These are phyloP conservation scores for Curvularia spicifera DNA, from an alignment of 2,329 filamentous ascomycete species.

Conservation along the genomic window DNA sequence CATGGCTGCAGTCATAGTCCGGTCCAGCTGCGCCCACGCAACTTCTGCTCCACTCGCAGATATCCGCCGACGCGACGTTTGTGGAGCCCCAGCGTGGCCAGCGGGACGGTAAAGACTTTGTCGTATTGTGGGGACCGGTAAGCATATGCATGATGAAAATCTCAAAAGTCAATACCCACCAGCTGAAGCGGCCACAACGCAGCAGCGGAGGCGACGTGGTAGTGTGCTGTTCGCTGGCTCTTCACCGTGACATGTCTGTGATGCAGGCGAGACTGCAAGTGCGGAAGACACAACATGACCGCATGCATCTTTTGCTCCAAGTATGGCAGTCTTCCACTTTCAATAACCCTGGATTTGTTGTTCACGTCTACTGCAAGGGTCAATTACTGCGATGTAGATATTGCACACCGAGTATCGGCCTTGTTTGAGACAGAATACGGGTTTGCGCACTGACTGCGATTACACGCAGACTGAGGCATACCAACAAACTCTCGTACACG, in stretches of 20 bases:
- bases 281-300: slow-evolving; percentile 5
- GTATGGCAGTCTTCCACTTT: neutral
- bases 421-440: neutral
- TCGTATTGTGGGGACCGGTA: slow-evolving; percentile 28
- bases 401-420: neutral
- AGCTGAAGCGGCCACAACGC: slow-evolving; percentile 15
- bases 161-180: slow-evolving; percentile 20
- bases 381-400: neutral
- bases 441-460: neutral
- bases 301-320: neutral
- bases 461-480: neutral
- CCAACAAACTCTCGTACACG: slow-evolving; percentile 7
- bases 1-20: slow-evolving; percentile 9
- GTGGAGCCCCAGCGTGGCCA: slow-evolving; percentile 29
- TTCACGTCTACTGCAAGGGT: neutral
- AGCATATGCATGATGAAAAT: slow-evolving; percentile 30
- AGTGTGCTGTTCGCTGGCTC: slow-evolving; percentile 21
- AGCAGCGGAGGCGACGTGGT: slow-evolving; percentile 27
- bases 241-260: slow-evolving; percentile 2
- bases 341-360: neutral
- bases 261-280: neutral
- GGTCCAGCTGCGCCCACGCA: slow-evolving; percentile 25
- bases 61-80: slow-evolving; percentile 26
- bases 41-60: slow-evolving; percentile 26
- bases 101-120: slow-evolving; percentile 33